Base-by-base conservation (phyloP, 257 asterid species). In the Salvia rosmarinus region DNA sequence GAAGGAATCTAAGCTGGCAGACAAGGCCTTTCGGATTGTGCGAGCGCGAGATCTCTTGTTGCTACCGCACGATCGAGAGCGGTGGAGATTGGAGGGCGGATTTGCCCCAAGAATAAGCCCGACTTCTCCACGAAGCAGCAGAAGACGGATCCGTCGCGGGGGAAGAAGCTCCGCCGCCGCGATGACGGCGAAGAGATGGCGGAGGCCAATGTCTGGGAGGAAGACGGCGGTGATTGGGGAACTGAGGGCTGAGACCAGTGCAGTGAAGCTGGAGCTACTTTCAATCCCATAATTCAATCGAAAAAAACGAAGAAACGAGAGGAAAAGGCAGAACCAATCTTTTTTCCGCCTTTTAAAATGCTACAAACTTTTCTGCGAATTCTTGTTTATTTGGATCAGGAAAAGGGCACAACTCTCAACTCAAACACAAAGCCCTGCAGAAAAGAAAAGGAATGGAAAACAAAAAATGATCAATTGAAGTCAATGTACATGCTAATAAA, bases 141-240 rank as follows among this genome's bases (percentile, higher is more conserved):
- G 57, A 79, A 49, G 60, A 84, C 76, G 74, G 87, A 78, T 25
- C 96, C 92, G 9, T 81, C 85, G 9, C 75, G 77, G 68, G 70
- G 25, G 58, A 56, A 3, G 19, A 82, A 71, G 68, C 87, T 61
- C 13, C 88, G 81, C 2, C 92, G 86, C 71, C 74, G 82, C 0
- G 87, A 81, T 9, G 90, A 79, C 56, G 88, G 86, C 3, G 92
- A 82, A 9, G 89, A 76, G 46, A 88, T 66, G 58, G 92, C 84
- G 19, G 96, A 86, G 25, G 94, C 92, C 6, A 84, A 40, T 14
- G 92, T 58, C 61, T 85, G 96, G 2, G 95, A 82, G 67, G 86
- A 86, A 64, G 96, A 85, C n/a, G 96, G 90, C 23, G 96, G 90
- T n/a, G 92, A 78, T 25, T 82, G 96, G 9, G 90, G 83, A 63